Conservation (phyloP, 345 rosid species). For the Microthlaspi erraticum region DNA sequence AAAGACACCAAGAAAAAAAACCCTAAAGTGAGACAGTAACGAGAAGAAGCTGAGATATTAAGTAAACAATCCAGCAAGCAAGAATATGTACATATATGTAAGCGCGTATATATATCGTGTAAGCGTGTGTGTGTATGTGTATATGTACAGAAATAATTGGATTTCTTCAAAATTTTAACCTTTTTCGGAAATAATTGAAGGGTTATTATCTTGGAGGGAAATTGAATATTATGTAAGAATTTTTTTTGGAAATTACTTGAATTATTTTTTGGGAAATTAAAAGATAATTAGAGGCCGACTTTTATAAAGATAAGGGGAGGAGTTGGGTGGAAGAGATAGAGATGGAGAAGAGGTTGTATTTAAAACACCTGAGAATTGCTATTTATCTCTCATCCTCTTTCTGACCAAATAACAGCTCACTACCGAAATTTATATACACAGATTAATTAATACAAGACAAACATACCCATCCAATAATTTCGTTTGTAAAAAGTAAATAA, state of each 20-base stretch:
- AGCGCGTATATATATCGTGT: constrained; percentile 20
- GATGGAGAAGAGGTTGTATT: constrained; percentile 40
- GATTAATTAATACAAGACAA: constrained; percentile 31
- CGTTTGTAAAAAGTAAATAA: neutral
- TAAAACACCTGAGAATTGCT: constrained; percentile 46
- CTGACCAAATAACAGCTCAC: constrained; percentile 47
- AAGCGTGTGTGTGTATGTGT: constrained; percentile 26
- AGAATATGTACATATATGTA: constrained; percentile 10
- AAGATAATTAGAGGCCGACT: constrained; percentile 39
- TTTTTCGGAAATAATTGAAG: neutral
- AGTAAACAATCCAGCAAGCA: constrained; percentile 40
- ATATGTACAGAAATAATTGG: too few species aligned
- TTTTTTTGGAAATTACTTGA: neutral
- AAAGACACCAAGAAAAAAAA: constrained; percentile 27
- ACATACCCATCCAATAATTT: constrained; percentile 40
- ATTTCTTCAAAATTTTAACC: neutral
- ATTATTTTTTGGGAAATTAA: constrained; percentile 9
- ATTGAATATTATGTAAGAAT: constrained; percentile 26
- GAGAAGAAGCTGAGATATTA: constrained; percentile 37
- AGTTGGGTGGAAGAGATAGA: constrained; percentile 45
- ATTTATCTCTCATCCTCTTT: constrained; percentile 46
- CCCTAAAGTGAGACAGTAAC: constrained; percentile 46
- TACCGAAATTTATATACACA: neutral
- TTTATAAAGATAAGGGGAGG: constrained; percentile 28
- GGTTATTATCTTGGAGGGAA: neutral